Evolutionary conservation across 2,329 filamentous ascomycete genomes (phyloP).

Genomic region (Fusarium continuum): DNA sequence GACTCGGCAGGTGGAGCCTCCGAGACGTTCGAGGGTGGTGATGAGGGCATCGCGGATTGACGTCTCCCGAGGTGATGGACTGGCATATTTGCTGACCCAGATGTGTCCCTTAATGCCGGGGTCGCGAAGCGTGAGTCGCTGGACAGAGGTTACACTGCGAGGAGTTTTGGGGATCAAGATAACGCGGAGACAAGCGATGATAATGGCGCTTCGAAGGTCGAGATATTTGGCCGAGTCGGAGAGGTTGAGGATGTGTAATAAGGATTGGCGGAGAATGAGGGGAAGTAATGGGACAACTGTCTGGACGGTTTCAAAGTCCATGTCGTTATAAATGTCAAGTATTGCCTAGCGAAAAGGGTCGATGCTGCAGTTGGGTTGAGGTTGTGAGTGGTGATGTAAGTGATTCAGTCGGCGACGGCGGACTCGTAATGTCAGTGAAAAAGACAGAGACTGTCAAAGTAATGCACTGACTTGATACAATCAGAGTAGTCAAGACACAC

Average conservation of each 20-base stretch:
- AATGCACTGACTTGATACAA: not conserved
- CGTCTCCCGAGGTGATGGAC: conserved; percentile 67
- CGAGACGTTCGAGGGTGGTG: conserved; percentile 57
- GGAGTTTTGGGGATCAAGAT: conserved; percentile 61
- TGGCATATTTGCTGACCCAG: conserved; percentile 79
- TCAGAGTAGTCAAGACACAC: not conserved
- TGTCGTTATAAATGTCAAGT: not conserved
- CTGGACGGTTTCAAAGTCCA: conserved; percentile 33
- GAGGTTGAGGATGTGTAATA: conserved; percentile 71
- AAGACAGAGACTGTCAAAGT: not conserved
- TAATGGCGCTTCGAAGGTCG: conserved; percentile 79
- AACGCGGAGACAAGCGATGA: conserved; percentile 75
- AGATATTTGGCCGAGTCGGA: conserved; percentile 79
- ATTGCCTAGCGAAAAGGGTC: not conserved
- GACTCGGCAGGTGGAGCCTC: conserved; percentile 19
- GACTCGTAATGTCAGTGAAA: not conserved
- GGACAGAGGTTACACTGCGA: conserved; percentile 66
- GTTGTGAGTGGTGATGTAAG: conserved; percentile 14
- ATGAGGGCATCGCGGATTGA: conserved; percentile 67
- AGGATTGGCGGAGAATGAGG: conserved; percentile 66
- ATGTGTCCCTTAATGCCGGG: conserved; percentile 78
- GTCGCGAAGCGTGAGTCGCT: conserved; percentile 70
- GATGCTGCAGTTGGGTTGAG: not conserved
- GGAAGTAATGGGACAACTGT: conserved; percentile 66
- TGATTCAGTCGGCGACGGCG: not conserved